Conservation (phyloP, 805 yeast species). For the Spencermartinsiella europaea region DNA sequence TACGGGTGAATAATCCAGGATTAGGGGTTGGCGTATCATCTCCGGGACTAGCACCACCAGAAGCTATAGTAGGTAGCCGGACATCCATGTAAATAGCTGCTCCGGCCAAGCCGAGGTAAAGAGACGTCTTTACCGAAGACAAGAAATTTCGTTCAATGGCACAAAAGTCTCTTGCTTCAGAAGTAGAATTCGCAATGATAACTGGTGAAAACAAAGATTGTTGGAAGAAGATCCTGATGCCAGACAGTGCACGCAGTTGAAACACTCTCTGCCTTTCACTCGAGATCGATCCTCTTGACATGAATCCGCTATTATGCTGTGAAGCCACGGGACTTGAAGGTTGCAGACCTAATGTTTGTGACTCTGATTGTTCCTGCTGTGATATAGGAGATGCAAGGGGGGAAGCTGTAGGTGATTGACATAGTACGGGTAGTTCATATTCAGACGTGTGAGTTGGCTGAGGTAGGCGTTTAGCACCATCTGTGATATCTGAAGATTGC, state of each 20-base stretch:
- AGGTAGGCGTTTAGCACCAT: too few species aligned
- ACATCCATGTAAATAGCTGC: slow-evolving; percentile 19
- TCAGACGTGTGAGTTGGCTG: too few species aligned
- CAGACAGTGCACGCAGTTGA: not conserved
- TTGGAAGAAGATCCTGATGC: slow-evolving; percentile 17
- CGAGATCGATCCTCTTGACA: too few species aligned
- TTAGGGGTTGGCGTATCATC: not conserved
- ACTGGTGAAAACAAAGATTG: slow-evolving; percentile 19
- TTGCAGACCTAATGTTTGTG: too few species aligned
- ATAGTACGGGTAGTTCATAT: too few species aligned
- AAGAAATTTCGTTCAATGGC: slow-evolving; percentile 31
- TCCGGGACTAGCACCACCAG: not conserved
- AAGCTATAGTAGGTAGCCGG: slow-evolving; percentile 10
- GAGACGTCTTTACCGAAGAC: slow-evolving; percentile 19
- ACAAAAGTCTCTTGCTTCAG: slow-evolving; percentile 31
- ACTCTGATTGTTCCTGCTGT: too few species aligned
- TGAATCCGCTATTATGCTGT: too few species aligned
- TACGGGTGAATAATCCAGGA: not conserved
- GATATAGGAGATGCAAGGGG: too few species aligned
- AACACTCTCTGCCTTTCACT: not conserved
- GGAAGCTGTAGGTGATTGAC: too few species aligned
- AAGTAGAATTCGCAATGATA: slow-evolving; percentile 24
- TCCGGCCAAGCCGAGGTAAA: slow-evolving; percentile 26
- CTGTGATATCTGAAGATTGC: too few species aligned
- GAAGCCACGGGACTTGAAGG: too few species aligned